A percentile compares a stretch with the other conserved stretches of the same genome.
phyloP scores from a whole-genome alignment of 805 yeast species.

The Myxozyma geophila region DNA sequence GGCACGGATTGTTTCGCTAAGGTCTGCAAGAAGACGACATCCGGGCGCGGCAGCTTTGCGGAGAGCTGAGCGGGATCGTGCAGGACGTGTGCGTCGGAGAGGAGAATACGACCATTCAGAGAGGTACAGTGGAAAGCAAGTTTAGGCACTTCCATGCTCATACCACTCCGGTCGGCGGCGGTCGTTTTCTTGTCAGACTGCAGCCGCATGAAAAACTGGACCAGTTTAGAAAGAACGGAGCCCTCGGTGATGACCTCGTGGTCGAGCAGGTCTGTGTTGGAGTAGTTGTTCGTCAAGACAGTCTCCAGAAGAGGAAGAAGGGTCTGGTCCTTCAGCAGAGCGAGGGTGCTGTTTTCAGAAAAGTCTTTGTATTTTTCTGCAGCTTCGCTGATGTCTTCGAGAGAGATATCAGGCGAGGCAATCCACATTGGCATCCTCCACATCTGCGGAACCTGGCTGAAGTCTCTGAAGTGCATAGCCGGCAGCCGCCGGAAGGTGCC shows the following conservation, averaged over 20 bases:
- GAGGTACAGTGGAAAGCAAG: background rate
- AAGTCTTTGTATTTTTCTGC: background rate
- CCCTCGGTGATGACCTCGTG: conserved; percentile 7
- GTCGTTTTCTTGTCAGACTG: background rate
- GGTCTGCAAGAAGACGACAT: background rate
- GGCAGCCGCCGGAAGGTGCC: too few species aligned
- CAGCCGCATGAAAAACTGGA: background rate
- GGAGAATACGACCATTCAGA: background rate
- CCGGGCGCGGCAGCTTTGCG: background rate
- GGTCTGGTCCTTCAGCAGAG: background rate
- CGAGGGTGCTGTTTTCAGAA: background rate
- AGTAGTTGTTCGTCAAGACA: background rate
- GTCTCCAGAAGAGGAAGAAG: background rate
- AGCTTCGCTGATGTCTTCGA: background rate
- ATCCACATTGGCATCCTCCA: background rate
- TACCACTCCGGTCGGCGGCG: too few species aligned
- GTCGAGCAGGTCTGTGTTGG: background rate
- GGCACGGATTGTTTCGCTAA: background rate
- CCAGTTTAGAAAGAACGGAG: background rate
- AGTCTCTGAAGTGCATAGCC: too few species aligned
- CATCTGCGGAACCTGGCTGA: background rate
- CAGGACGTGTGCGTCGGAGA: background rate
- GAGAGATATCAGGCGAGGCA: background rate
- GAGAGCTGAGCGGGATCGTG: background rate
- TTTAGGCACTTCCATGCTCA: too few species aligned